Percentiles rank a stretch among this genome's conserved stretches.
Evolutionary conservation across 495 filamentous ascomycete genomes (phyloP).

Genomic region (Talaromyces nanjingensis): DNA sequence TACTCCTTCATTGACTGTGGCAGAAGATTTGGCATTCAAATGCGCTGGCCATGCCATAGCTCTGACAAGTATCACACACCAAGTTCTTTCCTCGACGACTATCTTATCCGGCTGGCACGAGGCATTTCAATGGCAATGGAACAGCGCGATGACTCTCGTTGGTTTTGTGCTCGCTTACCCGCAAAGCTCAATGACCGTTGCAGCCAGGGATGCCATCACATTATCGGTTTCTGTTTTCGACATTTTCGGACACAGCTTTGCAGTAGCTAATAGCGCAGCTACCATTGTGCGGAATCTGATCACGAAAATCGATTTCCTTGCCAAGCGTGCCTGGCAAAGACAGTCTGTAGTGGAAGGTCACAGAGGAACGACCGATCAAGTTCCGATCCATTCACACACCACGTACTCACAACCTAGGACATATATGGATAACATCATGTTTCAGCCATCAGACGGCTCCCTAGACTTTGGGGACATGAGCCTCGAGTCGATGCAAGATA

Average conservation of each 20-base stretch:
- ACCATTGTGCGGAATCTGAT: background rate
- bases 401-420: background rate
- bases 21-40: background rate
- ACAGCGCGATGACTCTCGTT: background rate
- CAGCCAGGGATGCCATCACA: background rate
- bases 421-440: background rate
- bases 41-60: background rate
- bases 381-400: background rate
- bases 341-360: background rate
- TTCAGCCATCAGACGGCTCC: background rate
- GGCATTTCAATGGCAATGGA: conserved; percentile 4
- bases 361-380: background rate
- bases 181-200: background rate
- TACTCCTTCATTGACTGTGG: background rate
- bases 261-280: background rate
- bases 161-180: background rate
- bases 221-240: background rate
- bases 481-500: background rate
- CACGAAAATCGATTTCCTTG: background rate
- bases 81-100: background rate
- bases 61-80: background rate
- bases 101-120: background rate
- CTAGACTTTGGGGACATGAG: background rate
- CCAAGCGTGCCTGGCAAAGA: background rate
- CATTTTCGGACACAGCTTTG: conserved; percentile 4